Evolutionary conservation across 1,284 basidiomycete species (phyloP).

Genomic region (Stereum hirsutum): DNA sequence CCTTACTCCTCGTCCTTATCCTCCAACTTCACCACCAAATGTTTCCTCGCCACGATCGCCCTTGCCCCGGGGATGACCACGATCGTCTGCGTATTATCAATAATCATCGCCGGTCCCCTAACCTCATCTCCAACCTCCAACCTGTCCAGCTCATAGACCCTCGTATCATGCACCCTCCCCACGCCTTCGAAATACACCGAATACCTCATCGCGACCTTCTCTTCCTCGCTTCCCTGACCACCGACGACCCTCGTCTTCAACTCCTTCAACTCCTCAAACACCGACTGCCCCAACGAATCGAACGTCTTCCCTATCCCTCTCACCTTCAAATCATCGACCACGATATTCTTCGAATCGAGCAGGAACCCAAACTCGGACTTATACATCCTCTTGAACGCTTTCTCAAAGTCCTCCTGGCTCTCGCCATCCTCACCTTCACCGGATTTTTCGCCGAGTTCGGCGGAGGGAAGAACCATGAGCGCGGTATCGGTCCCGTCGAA

Average conservation of each 20-base stretch:
- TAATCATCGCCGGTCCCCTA: slow-evolving; percentile 80
- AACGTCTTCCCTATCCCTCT: slow-evolving; percentile 87
- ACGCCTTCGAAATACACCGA: slow-evolving; percentile 76
- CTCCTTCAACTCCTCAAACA: slow-evolving; percentile 62
- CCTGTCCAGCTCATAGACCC: slow-evolving; percentile 66
- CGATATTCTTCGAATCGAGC: slow-evolving; percentile 68
- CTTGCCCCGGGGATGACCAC: slow-evolving; percentile 66
- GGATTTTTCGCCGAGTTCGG: slow-evolving; percentile 25
- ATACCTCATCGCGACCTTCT: slow-evolving; percentile 40
- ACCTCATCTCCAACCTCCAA: slow-evolving; percentile 66
- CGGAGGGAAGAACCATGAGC: slow-evolving; percentile 69
- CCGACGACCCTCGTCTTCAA: slow-evolving; percentile 35
- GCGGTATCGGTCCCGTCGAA: slow-evolving; percentile 90
- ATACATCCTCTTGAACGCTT: slow-evolving; percentile 71
- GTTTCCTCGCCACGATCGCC: slow-evolving; percentile 59
- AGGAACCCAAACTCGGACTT: slow-evolving; percentile 89
- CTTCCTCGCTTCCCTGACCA: slow-evolving; percentile 16
- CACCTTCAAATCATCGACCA: slow-evolving; percentile 91
- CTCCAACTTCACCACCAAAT: slow-evolving; percentile 60
- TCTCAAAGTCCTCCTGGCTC: slow-evolving; percentile 71
- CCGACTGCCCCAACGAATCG: slow-evolving; percentile 72
- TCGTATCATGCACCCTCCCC: slow-evolving; percentile 69
- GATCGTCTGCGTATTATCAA: slow-evolving; percentile 91
- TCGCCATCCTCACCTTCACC: slow-evolving; percentile 30
- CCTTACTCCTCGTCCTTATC: slow-evolving; percentile 1